Evolutionary conservation across 768 basidiomycete genomes (phyloP).

Genomic region (Russula compacta): DNA sequence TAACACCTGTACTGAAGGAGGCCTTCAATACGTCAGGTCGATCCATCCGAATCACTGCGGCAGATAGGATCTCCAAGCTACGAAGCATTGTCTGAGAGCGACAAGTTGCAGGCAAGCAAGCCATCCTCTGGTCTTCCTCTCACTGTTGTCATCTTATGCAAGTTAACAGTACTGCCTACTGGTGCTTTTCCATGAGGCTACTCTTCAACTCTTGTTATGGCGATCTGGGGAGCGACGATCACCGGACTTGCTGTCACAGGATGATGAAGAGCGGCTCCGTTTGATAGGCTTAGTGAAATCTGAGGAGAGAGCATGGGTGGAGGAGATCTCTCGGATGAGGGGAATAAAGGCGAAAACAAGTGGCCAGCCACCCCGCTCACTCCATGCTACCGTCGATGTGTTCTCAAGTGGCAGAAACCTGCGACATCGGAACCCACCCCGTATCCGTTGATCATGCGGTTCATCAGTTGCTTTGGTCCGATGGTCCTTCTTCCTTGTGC

Average conservation of each 20-base stretch:
- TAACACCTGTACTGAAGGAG: neutral
- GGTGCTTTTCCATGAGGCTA: slow-evolving; percentile 61
- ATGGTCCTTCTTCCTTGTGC: neutral
- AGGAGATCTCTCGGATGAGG: slow-evolving; percentile 42
- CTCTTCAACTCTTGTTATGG: slow-evolving; percentile 70
- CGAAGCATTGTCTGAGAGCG: slow-evolving; percentile 17
- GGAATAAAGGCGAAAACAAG: slow-evolving; percentile 19
- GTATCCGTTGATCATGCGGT: neutral
- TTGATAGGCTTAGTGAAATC: slow-evolving; percentile 38
- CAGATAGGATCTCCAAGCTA: slow-evolving; percentile 14
- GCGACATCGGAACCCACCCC: neutral
- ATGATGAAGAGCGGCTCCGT: slow-evolving; percentile 51
- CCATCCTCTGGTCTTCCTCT: neutral
- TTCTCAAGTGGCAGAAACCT: slow-evolving; percentile 2
- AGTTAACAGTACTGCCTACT: slow-evolving; percentile 56
- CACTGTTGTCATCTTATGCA: neutral
- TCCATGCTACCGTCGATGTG: neutral
- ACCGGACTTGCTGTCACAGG: slow-evolving; percentile 36
- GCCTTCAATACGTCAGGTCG: neutral
- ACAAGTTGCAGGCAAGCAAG: slow-evolving; percentile 17
- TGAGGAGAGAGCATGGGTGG: slow-evolving; percentile 59
- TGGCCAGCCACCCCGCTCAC: slow-evolving; percentile 10
- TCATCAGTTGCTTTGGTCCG: neutral
- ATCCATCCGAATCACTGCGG: neutral
- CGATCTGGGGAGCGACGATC: slow-evolving; percentile 49